Base-by-base conservation (phyloP, 2,329 filamentous ascomycete genomes). In the Dactylella cylindrospora region DNA sequence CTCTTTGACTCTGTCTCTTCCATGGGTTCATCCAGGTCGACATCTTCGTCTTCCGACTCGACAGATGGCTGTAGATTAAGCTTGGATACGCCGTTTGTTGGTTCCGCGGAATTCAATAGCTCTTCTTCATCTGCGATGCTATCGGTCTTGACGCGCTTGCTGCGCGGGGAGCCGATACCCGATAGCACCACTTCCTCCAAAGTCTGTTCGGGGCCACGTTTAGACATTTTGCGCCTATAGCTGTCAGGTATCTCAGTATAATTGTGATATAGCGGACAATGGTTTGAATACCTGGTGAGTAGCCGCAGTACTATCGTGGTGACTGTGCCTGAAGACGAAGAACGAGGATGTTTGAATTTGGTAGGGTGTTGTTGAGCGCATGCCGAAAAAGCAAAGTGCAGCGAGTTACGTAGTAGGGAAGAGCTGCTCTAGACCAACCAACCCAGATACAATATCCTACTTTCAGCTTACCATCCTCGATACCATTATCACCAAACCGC, bases 41-140 rank as follows among this genome's bases (percentile, higher is more conserved):
- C 67, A 66, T 49, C 66, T 67, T 49, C 67, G 45, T 54, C 66
- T 43, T 65, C 62, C 31, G 66, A 66, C 43, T 64, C 68, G 33
- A 52, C 40, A 10, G 54, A 46, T 2, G 57, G 49, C 5, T 50
- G 57, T 10, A 62, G 29, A 64, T 59, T 44, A 50, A 65, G 66
- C 67, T 67, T 43, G 41, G 35, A 19, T 22, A 33, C 50, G 15
- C 55, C 31, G 64, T 65, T 69, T 70, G 57, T 67, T 54, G 66
- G 69, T 68, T 50, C 68, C 69, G 52, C 69, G 70, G 65, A 71
- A 69, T 54, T 72, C 69, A 15, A 70, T 68, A 65, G 75, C 72
- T 35, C 76, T 64, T 53, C 57, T 20, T 62, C 57, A 32, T 62
- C 57, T 26, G 57, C 57, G 36, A 62, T 62, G 17, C 57, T 62